Evolutionary conservation across 2,329 filamentous ascomycete genomes (phyloP), one percentile per base, ranked within the genome.

Genomic region (Tricladium varicosporioides): DNA sequence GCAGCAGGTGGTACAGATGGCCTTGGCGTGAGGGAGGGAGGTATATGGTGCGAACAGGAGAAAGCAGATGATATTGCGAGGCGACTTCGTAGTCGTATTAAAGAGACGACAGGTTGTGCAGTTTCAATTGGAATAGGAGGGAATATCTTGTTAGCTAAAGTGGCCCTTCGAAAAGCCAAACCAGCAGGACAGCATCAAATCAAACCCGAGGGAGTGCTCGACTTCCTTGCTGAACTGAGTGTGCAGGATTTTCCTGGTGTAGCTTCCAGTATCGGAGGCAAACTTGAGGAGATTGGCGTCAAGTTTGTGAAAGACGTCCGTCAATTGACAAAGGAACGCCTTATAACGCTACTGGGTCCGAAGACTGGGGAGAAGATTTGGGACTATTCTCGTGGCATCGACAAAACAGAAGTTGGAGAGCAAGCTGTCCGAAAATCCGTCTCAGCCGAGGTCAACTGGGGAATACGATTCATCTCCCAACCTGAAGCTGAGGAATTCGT

Each of bases 401-500:
- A 99, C 72, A 82, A 80, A 50, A 80, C 85, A 1, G 91, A 96
- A 71, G 91, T 97, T 5, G 93, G 92, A 32, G 89, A 93, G 56
- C 89, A 95, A 67, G 84, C 88, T 0, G 78, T 91, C 14, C 86
- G 94, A 53, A 99, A 97, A 70, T 97, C 93, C 0, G 91, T 99
- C 0, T 97, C 94, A 1, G 93, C 93, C 1, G 94, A 99, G 71
- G 91, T 99, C 60, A 99, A 94, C 67, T 99, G 94, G 94, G 94
- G 95, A 2, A 96, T 99, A 55, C 86, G 94, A 5, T 99, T 99
- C 70, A 85, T 94, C 64, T 95, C 82, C 59, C 91, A 97, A 68
- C 81, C 84, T n/a, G 93, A 99, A 72, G 92, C 92, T 0, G 93
- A 97, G 58, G 91, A 95, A 62, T 99, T 99, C 70, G 81, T 97